Conservation (phyloP, 768 basidiomycete genomes). For the Rhodosporidiobolus odoratus region DNA sequence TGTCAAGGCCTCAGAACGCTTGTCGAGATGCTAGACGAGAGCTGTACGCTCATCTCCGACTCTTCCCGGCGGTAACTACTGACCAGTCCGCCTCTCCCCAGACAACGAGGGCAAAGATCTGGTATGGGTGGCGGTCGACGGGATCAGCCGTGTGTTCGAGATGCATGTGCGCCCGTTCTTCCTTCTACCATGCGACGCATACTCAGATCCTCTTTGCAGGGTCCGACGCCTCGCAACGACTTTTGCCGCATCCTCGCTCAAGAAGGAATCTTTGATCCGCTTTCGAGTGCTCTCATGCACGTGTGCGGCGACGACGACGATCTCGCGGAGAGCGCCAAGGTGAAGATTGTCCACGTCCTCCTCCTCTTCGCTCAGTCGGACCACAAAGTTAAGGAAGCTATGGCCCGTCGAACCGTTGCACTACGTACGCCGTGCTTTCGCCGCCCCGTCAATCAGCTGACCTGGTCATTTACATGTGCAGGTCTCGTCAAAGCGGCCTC, state of each 20-base stretch:
- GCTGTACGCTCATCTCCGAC: slow-evolving; percentile 54
- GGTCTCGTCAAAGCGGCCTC: slow-evolving; percentile 83
- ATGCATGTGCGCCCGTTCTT: slow-evolving; percentile 50
- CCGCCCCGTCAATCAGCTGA: no score
- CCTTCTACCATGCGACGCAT: background rate
- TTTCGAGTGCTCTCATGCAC: slow-evolving; percentile 80
- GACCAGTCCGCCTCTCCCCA: background rate
- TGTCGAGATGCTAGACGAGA: slow-evolving; percentile 93
- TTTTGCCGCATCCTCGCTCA: slow-evolving; percentile 97
- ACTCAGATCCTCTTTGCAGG: slow-evolving; percentile 51
- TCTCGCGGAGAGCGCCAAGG: slow-evolving; percentile 63
- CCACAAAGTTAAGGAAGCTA: slow-evolving; percentile 81
- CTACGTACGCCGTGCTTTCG: slow-evolving; percentile 59
- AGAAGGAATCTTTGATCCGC: slow-evolving; percentile 86
- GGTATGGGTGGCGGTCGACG: slow-evolving; percentile 86
- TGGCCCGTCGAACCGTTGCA: slow-evolving; percentile 83
- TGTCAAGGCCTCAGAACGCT: slow-evolving; percentile 92
- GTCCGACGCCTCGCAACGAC: slow-evolving; percentile 94
- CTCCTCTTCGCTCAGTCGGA: slow-evolving; percentile 92
- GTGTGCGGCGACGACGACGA: slow-evolving; percentile 63
- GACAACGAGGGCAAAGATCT: slow-evolving; percentile 73
- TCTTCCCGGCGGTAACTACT: background rate
- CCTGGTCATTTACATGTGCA: slow-evolving; percentile 43
- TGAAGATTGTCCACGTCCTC: slow-evolving; percentile 81
- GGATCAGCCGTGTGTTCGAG: slow-evolving; percentile 91